phyloP scores from a whole-genome alignment of 352 stramenopile species.

The Plasmopara muralis region DNA sequence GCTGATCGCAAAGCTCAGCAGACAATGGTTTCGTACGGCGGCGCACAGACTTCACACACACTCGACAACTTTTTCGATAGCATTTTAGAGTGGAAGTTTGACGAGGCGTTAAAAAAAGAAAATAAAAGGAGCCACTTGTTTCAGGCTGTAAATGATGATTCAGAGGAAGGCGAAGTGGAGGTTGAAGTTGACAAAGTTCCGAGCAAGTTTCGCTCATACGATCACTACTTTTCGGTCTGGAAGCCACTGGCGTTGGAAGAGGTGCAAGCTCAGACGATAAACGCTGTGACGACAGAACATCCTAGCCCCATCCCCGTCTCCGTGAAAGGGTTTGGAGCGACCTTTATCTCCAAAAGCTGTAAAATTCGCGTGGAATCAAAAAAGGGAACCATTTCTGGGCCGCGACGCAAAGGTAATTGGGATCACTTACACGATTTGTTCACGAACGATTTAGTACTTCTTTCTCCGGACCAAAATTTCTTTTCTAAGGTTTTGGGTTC shows the following conservation, averaged over 20 bases:
- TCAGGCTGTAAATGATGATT: slow-evolving; percentile 52
- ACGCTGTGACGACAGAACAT: slow-evolving; percentile 62
- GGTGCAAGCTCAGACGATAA: slow-evolving; percentile 84
- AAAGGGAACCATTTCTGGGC: slow-evolving; percentile 27
- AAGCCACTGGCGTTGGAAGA: slow-evolving; percentile 79
- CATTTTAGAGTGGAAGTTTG: slow-evolving; percentile 79
- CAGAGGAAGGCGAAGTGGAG: slow-evolving; percentile 70
- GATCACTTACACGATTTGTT: slow-evolving; percentile 47
- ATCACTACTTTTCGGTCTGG: slow-evolving; percentile 87
- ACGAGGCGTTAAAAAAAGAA: slow-evolving; percentile 51
- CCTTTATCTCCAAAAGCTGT: slow-evolving; percentile 56
- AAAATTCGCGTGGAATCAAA: slow-evolving; percentile 65
- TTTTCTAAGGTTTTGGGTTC: slow-evolving; percentile 35
- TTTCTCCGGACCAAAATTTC: slow-evolving; percentile 49
- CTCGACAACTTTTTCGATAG: slow-evolving; percentile 79
- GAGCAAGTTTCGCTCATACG: slow-evolving; percentile 80
- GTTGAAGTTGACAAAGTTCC: slow-evolving; percentile 58
- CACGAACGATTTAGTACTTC: slow-evolving; percentile 73
- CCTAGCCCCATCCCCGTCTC: slow-evolving; percentile 42
- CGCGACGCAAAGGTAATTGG: slow-evolving; percentile 22
- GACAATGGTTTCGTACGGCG: slow-evolving; percentile 13
- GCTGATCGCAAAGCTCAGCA: slow-evolving; percentile 18
- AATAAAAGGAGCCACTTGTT: slow-evolving; percentile 44
- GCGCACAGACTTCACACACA: slow-evolving; percentile 41
- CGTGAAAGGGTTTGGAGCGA: slow-evolving; percentile 37